These are phyloP conservation scores for Lunasporangiospora selenospora DNA, from an alignment of 192 early-diverging fungal genomes.

Conservation along the genomic window DNA sequence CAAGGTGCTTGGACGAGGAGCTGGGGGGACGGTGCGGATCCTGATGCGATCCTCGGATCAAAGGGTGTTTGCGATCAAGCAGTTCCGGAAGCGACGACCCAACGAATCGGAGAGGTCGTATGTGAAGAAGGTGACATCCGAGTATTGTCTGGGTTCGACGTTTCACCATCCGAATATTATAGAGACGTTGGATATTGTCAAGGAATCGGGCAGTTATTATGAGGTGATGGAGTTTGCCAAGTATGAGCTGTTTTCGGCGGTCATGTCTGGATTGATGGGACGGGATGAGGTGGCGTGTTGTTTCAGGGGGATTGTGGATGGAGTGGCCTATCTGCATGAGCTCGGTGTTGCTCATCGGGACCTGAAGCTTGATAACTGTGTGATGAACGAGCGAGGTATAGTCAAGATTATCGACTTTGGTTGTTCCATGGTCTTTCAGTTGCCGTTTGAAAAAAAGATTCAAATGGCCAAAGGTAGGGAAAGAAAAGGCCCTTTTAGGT, in stretches of 20 bases:
- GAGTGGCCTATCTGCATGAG: conserved; percentile 86
- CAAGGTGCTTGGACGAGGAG: conserved; percentile 71
- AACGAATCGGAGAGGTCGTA: conserved; percentile 77
- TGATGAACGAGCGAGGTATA: conserved; percentile 74
- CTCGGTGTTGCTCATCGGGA: conserved; percentile 95
- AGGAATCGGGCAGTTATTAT: conserved; percentile 68
- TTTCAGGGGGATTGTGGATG: conserved; percentile 83
- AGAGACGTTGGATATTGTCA: conserved; percentile 78
- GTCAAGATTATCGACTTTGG: conserved; percentile 98
- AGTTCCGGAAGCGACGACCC: conserved; percentile 72
- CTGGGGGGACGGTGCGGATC: conserved; percentile 76
- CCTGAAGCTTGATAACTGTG: conserved; percentile 89
- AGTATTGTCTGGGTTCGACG: conserved; percentile 83
- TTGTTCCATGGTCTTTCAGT: conserved; percentile 86
- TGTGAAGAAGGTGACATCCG: conserved; percentile 82
- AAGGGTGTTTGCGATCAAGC: conserved; percentile 77
- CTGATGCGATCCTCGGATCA: conserved; percentile 67
- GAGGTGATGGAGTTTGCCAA: conserved; percentile 93
- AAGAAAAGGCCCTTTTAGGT: too few species aligned
- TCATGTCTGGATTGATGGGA: conserved; percentile 76
- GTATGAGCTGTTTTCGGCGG: conserved; percentile 86
- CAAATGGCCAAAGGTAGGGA: conserved; percentile 52
- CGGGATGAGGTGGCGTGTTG: conserved; percentile 86
- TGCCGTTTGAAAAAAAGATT: conserved; percentile 75
- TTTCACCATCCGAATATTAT: conserved; percentile 81